Base-by-base conservation (phyloP, 2,329 filamentous ascomycete species). In the Nemania diffusa region DNA sequence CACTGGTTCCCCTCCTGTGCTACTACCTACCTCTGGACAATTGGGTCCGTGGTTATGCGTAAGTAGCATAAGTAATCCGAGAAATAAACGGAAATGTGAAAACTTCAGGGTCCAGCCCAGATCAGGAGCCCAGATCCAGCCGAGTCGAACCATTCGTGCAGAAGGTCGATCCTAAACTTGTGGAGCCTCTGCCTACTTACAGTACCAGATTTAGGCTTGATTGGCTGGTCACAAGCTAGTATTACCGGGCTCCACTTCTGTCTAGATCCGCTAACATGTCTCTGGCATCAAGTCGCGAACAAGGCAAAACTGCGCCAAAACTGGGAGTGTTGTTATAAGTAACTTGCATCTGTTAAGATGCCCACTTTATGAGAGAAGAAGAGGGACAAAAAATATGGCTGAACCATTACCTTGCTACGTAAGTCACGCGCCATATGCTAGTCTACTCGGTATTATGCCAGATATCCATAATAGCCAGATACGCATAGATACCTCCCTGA, bases 71-170 rank as follows among this genome's bases (percentile, higher is more conserved):
- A 52, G n/a, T 26, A 22, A 55, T 26, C 51, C n/a, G 42, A 50
- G 50, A 50, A 62, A 29, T 46, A 9, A 59, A 44, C 20, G 24
- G 62, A 24, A 24, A 56, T 56, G 52, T 56, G 52, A 56, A 56
- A 56, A 24, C 15, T 37, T 56, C 52, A 56, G 52, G 52, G 52
- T 57, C 61, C 61, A 57, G 61, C 2, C 44, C 24, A 56, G 53
- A 63, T 57, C 37, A 63, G 11, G n/a, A 42, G 24, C 60, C 34
- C 51, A 56, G 61, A 63, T 63, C 61, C 32, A 51, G 13, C 51
- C 51, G 17, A 57, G 60, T 57, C 60, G 60, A 62, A 62, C 60
- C 60, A 62, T 53, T 56, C 40, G 46, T 56, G 52, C 59, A 56
- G 59, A 15, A 20, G 20, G 44, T 56, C 57, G 56, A 60, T 64